Percentiles rank a stretch among this genome's conserved stretches.
Conservation (phyloP, 2,329 filamentous ascomycete species). For the Claviceps maximensis region DNA sequence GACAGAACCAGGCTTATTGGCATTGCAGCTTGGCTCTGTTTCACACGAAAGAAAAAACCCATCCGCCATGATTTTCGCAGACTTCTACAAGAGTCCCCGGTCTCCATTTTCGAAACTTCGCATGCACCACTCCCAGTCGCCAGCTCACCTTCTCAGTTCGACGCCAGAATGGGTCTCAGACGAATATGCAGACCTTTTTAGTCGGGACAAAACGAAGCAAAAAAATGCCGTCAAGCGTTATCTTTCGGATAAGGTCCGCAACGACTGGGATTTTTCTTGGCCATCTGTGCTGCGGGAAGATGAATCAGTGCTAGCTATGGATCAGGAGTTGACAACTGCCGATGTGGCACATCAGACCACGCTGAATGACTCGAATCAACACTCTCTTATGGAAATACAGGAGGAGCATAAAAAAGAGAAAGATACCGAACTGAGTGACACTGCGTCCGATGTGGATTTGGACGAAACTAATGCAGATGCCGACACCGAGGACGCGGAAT, state of each 20-base stretch:
- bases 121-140: slow-evolving; percentile 20
- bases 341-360: neutral
- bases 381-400: slow-evolving; percentile 22
- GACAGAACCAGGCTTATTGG: neutral
- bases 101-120: slow-evolving; percentile 40
- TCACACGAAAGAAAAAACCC: neutral
- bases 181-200: slow-evolving; percentile 47
- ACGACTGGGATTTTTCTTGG: slow-evolving; percentile 50
- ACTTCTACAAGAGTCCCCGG: slow-evolving; percentile 43
- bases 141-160: slow-evolving; percentile 15
- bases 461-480: slow-evolving; percentile 12
- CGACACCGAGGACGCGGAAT: slow-evolving; percentile 32
- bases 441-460: slow-evolving; percentile 3
- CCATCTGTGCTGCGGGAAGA: slow-evolving; percentile 19
- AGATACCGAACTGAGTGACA: slow-evolving; percentile 26
- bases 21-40: neutral
- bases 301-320: neutral
- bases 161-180: slow-evolving; percentile 27
- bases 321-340: neutral
- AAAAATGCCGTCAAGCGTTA: slow-evolving; percentile 49
- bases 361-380: slow-evolving; percentile 11
- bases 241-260: slow-evolving; percentile 38
- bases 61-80: slow-evolving; percentile 41
- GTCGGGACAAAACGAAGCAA: slow-evolving; percentile 47
- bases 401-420: slow-evolving; percentile 24